Evolutionary conservation across 805 yeast species (phyloP).

Genomic region (Candida adriatica): DNA sequence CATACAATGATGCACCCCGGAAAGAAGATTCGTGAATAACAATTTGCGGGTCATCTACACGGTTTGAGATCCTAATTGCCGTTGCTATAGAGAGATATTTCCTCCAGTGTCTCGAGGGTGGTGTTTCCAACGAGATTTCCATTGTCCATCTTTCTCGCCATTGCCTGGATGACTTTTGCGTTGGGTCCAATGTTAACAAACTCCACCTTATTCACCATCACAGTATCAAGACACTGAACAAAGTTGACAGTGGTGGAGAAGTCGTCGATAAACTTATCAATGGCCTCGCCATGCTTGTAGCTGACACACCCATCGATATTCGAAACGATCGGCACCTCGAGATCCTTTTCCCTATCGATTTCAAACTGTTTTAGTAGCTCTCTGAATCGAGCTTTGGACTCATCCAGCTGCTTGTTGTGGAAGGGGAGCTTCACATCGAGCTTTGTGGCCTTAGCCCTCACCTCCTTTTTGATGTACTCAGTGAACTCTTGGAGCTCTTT

Average conservation of each 20-base stretch:
- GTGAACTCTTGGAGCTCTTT: conserved; percentile 12
- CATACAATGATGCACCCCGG: not conserved
- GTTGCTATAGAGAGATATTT: conserved; percentile 3
- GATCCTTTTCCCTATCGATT: conserved; percentile 8
- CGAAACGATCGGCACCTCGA: conserved; percentile 31
- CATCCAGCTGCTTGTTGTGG: conserved; percentile 33
- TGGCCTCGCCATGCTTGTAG: conserved; percentile 19
- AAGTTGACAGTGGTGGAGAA: conserved; percentile 40
- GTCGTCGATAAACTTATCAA: conserved; percentile 30
- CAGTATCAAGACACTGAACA: conserved; percentile 27
- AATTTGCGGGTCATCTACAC: no score
- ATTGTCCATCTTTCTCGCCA: conserved; percentile 12
- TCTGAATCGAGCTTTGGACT: conserved; percentile 24
- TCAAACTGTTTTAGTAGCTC: conserved; percentile 10
- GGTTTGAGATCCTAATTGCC: not conserved
- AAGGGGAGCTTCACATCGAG: conserved; percentile 39
- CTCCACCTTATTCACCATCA: conserved; percentile 4
- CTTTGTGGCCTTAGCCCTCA: conserved; percentile 23
- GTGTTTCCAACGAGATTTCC: conserved; percentile 5
- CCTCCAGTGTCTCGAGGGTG: conserved; percentile 8
- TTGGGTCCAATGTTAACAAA: conserved; percentile 23
- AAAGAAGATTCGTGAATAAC: not conserved
- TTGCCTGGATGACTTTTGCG: conserved; percentile 13
- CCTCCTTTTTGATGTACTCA: conserved; percentile 13
- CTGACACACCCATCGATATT: conserved; percentile 30